Percentiles rank a stretch among this genome's conserved stretches.
Evolutionary conservation across 208 protist species (phyloP).

Genomic region (Blechomonas ayalai): DNA sequence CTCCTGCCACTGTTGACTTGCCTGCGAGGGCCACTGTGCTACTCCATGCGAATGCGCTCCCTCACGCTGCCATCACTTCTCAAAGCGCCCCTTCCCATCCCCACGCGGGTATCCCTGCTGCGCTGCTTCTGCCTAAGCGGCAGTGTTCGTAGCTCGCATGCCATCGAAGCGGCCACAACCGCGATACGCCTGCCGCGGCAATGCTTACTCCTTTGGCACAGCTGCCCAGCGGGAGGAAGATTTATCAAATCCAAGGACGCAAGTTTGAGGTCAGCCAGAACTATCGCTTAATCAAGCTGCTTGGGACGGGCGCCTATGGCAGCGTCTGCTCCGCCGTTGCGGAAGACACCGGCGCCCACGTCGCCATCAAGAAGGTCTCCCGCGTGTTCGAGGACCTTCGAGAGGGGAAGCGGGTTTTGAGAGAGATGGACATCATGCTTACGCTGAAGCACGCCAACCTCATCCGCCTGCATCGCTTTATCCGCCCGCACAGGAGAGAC

Average conservation of each 20-base stretch:
- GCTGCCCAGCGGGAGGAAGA: slow-evolving; percentile 51
- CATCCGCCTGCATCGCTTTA: slow-evolving; percentile 80
- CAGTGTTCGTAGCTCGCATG: too few species aligned
- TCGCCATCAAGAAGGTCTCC: slow-evolving; percentile 98
- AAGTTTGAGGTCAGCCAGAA: slow-evolving; percentile 76
- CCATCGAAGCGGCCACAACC: too few species aligned
- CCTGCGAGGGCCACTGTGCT: too few species aligned
- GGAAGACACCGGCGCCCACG: slow-evolving; percentile 40
- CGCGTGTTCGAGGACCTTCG: slow-evolving; percentile 93
- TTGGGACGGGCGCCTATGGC: slow-evolving; percentile 83
- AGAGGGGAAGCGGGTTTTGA: slow-evolving; percentile 95
- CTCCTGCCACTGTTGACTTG: too few species aligned
- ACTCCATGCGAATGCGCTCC: too few species aligned
- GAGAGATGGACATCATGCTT: slow-evolving; percentile 95
- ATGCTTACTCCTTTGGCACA: slow-evolving; percentile 39
- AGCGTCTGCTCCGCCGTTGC: slow-evolving; percentile 78
- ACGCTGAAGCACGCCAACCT: slow-evolving; percentile 93
- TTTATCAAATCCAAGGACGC: slow-evolving; percentile 78
- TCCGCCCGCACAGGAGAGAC: slow-evolving; percentile 52
- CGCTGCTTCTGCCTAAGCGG: too few species aligned
- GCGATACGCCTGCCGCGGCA: too few species aligned
- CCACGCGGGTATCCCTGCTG: too few species aligned
- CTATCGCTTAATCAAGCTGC: slow-evolving; percentile 71
- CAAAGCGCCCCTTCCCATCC: too few species aligned
- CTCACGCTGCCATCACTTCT: too few species aligned